Base-by-base conservation (phyloP, 1,284 basidiomycete genomes). In the Sporisorium iseilematis-ciliati region DNA sequence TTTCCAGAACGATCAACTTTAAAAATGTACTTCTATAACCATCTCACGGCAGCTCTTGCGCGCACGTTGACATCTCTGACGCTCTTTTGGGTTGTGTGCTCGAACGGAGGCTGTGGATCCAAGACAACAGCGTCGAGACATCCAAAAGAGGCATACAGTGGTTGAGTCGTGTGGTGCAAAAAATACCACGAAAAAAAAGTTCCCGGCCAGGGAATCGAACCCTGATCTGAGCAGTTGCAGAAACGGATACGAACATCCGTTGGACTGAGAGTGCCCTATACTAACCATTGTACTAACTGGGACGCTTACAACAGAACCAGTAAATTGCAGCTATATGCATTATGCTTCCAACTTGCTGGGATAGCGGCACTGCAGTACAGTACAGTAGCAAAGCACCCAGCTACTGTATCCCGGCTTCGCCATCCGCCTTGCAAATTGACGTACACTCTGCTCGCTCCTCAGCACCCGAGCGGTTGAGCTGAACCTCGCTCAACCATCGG, bases 191-290 rank as follows among this genome's bases (percentile, higher is more conserved):
- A 33, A 33, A 38, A 38, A 54, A 51, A 33, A 58, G 4, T 75
- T 75, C 72, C 72, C 72, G 59, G 67, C 72, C 72, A 64, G 66
- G 72, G 72, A 75, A 75, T 75, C 72, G 72, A 75, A 75, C 72
- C 72, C 72, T 64, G 72, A 75, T 70, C 67, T 75, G 63, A 66
- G 57, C 72, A 66, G 65, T 43, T 25, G 16, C 5, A 7, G 18
- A 14, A 23, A 21, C 16, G 26, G 5, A n/a, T 16, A 20, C 4
- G 14, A 43, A 42, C 26, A 33, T 29, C 26, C 12, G 18, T 20
- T 20, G 5, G 10, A n/a, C 16, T 55, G 61, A 57, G 54, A 63
- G 54, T 63, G 54, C 54, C 61, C 53, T 57, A 63, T 63, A 57
- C 54, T 63, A 40, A 46, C 54, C 61, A 63, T 63, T 63, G 54